A percentile compares a stretch with the other conserved stretches of the same genome.
These are phyloP conservation scores for Microsporum ferrugineum DNA, from an alignment of 2,329 filamentous ascomycete genomes.

Conservation along the genomic window DNA sequence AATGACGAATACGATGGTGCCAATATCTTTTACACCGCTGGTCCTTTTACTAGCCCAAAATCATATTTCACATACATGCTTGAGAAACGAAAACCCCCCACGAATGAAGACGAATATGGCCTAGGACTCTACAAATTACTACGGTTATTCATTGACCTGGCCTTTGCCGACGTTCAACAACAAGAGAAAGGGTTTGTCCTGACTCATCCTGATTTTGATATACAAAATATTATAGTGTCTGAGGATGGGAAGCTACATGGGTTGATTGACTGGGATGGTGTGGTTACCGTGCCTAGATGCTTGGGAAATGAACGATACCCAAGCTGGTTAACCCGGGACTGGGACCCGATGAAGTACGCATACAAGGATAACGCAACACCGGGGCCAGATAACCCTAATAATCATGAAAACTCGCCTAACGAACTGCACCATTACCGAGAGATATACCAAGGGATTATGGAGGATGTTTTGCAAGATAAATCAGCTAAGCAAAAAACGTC, in stretches of 20 bases:
- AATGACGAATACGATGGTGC: constrained; percentile 6
- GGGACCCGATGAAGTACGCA: constrained; percentile 10
- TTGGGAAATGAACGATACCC: constrained; percentile 13
- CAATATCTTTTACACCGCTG: not conserved
- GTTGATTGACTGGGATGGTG: constrained; percentile 13
- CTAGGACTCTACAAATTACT: constrained; percentile 6
- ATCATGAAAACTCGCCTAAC: constrained; percentile 4
- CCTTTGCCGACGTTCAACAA: not conserved
- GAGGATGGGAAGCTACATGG: constrained; percentile 10
- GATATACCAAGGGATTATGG: constrained; percentile 2
- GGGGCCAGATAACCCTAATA: constrained; percentile 16
- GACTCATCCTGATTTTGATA: constrained; percentile 9
- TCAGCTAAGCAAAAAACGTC: not conserved
- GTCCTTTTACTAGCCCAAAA: constrained; percentile 6
- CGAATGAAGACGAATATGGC: not conserved
- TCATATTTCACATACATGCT: constrained; percentile 7
- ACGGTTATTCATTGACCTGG: constrained; percentile 7
- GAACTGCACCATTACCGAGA: constrained; percentile 7
- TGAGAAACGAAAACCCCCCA: constrained; percentile 4
- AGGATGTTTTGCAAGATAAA: constrained; percentile 2
- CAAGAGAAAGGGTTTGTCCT: constrained; percentile 7
- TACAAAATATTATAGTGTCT: constrained; percentile 9
- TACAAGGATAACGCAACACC: constrained; percentile 25
- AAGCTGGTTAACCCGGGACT: constrained; percentile 13
- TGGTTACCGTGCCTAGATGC: constrained; percentile 7